Evolutionary conservation across 2,329 filamentous ascomycete species (phyloP), one percentile per base, ranked within the genome.

Genomic region (Didymella arachidicola): DNA sequence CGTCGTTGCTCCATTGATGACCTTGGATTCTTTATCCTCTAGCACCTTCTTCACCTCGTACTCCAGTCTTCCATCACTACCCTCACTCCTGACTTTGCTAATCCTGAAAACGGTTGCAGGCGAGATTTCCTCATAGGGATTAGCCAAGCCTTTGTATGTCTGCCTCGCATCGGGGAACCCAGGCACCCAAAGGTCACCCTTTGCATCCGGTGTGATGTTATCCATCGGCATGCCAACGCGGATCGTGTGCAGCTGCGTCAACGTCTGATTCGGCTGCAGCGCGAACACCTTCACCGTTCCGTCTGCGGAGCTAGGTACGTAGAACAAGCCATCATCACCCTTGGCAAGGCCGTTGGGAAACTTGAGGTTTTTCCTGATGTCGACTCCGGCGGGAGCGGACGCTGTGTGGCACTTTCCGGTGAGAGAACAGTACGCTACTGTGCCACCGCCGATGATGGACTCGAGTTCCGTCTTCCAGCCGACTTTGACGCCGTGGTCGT

Each of bases 271-370:
- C 0, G 39, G 42, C 25, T 65, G 53, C n/a, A 72, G 45, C 4
- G 61, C 49, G 22, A 69, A 65, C 1, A 72, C 66, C 45, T 66
- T 62, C 30, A 73, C 59, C 0, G 61, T 64, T 5, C 71, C 70
- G 41, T 71, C 66, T 2, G 70, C 60, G n/a, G 53, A 61, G 36
- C 66, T 68, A 26, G 71, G 71, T 0, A 73, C 65, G 45, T 74
- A 73, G 47, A 69, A 67, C 4, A 72, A 62, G 2, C 60, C 64
- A 45, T 72, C 69, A 27, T 48, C 32, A 12, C 69, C 71, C 19
- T 50, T 61, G 1, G 68, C 57, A 1, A 74, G 57, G 4, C 72
- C 71, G 32, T 74, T 74, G 5, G 72, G 68, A 44, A 73, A 71
- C 41, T 68, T 74, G 51, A 74, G 65, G 16, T 60, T 65, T 6